phyloP scores from a whole-genome alignment of 1,139 yeast species.

The Yamadazyma aaseri region DNA sequence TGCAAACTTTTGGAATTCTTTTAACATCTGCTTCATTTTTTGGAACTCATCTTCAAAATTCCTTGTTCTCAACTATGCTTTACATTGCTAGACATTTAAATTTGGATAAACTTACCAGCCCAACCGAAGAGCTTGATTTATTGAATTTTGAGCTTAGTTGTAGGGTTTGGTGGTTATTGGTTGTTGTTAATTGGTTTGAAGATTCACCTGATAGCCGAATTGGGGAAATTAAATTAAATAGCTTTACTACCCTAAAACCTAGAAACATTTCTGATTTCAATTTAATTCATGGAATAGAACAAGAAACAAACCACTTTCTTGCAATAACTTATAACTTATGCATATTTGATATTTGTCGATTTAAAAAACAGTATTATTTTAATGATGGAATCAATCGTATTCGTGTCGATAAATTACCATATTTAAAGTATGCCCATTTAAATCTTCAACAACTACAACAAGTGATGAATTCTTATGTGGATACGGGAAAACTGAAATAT shows the following conservation, averaged over 20 bases:
- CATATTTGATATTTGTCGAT: conserved; percentile 11
- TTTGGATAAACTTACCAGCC: conserved; percentile 17
- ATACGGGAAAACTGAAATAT: background rate
- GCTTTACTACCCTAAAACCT: conserved; percentile 26
- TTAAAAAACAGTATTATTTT: conserved; percentile 11
- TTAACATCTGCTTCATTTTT: conserved; percentile 26
- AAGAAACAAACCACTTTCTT: conserved; percentile 11
- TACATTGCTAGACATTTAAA: conserved; percentile 27
- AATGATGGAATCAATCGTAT: background rate
- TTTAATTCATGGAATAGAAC: conserved; percentile 9
- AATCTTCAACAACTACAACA: background rate
- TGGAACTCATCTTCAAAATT: conserved; percentile 28
- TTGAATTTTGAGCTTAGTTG: conserved; percentile 24
- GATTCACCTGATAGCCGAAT: conserved; percentile 19
- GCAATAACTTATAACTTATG: conserved; percentile 14
- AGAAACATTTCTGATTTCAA: conserved; percentile 16
- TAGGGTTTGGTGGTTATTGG: conserved; percentile 32
- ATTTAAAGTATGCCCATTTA: conserved; percentile 5
- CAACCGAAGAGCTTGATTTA: conserved; percentile 10
- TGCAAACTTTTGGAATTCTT: conserved; percentile 28
- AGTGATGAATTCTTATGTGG: background rate
- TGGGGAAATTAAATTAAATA: conserved; percentile 18
- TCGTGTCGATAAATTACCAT: conserved; percentile 3
- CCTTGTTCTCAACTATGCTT: conserved; percentile 21
- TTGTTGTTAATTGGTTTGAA: conserved; percentile 34